Evolutionary conservation across 2,329 filamentous ascomycete species (phyloP).

Genomic region (Coniochaeta pulveracea): DNA sequence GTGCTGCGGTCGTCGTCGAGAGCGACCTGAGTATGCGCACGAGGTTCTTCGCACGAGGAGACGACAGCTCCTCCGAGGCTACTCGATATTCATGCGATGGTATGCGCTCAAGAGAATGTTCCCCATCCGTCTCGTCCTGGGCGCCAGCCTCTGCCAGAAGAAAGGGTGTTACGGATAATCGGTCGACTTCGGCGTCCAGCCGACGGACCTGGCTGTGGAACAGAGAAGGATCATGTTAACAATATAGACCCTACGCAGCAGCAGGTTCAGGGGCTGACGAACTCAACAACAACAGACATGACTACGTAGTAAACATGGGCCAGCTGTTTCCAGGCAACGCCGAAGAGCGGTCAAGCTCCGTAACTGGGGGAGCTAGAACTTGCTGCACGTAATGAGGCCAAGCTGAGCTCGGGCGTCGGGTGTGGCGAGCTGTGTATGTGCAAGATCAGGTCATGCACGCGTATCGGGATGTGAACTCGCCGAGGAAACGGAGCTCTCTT

Average conservation of each 20-base stretch:
- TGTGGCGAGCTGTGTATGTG: too few relatives aligned
- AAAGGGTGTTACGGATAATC: slow-evolving; percentile 37
- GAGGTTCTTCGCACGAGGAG: slow-evolving; percentile 47
- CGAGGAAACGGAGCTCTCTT: too few relatives aligned
- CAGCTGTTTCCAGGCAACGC: slow-evolving; percentile 6
- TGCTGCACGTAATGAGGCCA: neutral
- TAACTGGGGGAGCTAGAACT: neutral
- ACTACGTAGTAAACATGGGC: slow-evolving; percentile 9
- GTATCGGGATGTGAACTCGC: too few relatives aligned
- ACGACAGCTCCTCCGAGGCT: slow-evolving; percentile 30
- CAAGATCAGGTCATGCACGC: too few relatives aligned
- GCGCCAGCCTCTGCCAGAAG: slow-evolving; percentile 27
- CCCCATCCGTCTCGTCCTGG: slow-evolving; percentile 13
- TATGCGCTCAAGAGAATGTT: slow-evolving; percentile 1
- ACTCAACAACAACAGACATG: slow-evolving; percentile 37
- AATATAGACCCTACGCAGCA: neutral
- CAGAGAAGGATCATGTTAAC: slow-evolving; percentile 12
- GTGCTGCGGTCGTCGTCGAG: slow-evolving; percentile 52
- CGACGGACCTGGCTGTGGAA: slow-evolving; percentile 44
- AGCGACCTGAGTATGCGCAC: slow-evolving; percentile 59
- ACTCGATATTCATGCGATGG: slow-evolving; percentile 2
- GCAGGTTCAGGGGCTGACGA: slow-evolving; percentile 12
- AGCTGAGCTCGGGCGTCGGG: neutral
- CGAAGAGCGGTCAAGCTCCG: neutral
- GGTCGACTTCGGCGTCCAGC: slow-evolving; percentile 54